Conservation (phyloP, 331 rosid species). For the Malus hybrid region DNA sequence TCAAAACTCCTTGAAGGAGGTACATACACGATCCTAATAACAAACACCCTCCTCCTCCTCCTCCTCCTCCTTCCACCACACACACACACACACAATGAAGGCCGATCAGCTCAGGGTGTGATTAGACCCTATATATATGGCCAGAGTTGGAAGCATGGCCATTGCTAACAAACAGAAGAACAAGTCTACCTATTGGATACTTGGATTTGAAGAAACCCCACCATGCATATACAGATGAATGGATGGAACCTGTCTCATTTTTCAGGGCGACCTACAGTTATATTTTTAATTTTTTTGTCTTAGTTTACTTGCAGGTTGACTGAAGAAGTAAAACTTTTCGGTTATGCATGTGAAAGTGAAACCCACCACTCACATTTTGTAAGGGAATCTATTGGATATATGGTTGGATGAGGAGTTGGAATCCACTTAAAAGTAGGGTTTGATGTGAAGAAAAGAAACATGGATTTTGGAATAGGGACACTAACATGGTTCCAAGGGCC, state of each 20-base stretch:
- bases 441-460: slow-evolving; percentile 44
- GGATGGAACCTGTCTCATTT: slow-evolving; percentile 22
- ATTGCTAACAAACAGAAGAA: slow-evolving; percentile 22
- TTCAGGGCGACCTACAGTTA: not conserved
- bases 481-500: slow-evolving; percentile 51
- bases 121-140: not conserved
- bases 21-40: not conserved
- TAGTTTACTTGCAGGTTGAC: not conserved
- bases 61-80: not conserved
- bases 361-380: slow-evolving; percentile 16
- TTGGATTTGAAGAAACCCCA: slow-evolving; percentile 41
- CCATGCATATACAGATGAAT: slow-evolving; percentile 12
- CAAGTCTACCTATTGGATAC: slow-evolving; percentile 32
- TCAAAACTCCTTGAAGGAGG: not conserved
- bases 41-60: not conserved
- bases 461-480: slow-evolving; percentile 57
- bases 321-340: slow-evolving; percentile 21
- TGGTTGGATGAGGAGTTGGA: slow-evolving; percentile 96
- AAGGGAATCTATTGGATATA: slow-evolving; percentile 45
- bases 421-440: slow-evolving; percentile 73
- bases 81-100: no score
- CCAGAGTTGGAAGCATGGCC: not conserved
- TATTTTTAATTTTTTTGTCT: not conserved
- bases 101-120: not conserved
- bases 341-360: slow-evolving; percentile 58